Conservation (phyloP, 2,329 filamentous ascomycete species). For the Acrodontium crateriforme region DNA sequence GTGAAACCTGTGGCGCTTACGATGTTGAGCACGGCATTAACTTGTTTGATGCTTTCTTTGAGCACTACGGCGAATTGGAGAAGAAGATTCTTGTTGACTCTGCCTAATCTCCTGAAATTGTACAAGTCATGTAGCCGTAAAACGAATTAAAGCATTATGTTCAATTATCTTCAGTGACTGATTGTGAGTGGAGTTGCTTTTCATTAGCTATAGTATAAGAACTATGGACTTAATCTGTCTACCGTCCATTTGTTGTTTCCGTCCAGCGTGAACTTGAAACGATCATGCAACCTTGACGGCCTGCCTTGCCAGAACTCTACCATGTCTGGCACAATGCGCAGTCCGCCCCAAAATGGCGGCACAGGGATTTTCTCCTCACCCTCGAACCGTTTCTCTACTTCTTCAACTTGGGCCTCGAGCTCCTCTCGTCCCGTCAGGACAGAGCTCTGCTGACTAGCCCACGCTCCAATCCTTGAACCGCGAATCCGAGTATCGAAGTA, state of each 20-base stretch:
- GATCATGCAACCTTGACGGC: conserved; percentile 79
- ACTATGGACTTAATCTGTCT: conserved; percentile 60
- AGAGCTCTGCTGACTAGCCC: conserved; percentile 80
- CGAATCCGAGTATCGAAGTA: conserved; percentile 56
- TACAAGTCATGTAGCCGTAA: not conserved
- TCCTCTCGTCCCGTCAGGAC: conserved; percentile 57
- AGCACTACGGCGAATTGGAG: conserved; percentile 70
- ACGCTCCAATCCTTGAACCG: conserved; percentile 75
- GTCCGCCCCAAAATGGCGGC: conserved; percentile 86
- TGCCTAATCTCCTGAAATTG: too few relatives aligned
- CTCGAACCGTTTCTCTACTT: conserved; percentile 62
- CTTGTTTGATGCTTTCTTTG: conserved; percentile 78
- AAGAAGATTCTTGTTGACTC: conserved; percentile 75
- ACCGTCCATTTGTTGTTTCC: conserved; percentile 32
- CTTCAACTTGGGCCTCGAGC: conserved; percentile 63
- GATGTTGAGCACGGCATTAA: conserved; percentile 79
- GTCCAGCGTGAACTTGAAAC: conserved; percentile 65
- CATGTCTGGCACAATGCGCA: conserved; percentile 70
- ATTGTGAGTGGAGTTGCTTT: too few relatives aligned
- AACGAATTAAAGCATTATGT: too few relatives aligned
- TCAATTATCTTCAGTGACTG: too few relatives aligned
- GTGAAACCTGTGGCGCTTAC: conserved; percentile 77
- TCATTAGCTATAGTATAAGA: too few relatives aligned
- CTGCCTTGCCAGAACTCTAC: conserved; percentile 97
- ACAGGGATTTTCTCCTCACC: conserved; percentile 70